Evolutionary conservation across 805 yeast species (phyloP), one percentile per base, ranked within the genome.

Genomic region (Barnettozyma californica): DNA sequence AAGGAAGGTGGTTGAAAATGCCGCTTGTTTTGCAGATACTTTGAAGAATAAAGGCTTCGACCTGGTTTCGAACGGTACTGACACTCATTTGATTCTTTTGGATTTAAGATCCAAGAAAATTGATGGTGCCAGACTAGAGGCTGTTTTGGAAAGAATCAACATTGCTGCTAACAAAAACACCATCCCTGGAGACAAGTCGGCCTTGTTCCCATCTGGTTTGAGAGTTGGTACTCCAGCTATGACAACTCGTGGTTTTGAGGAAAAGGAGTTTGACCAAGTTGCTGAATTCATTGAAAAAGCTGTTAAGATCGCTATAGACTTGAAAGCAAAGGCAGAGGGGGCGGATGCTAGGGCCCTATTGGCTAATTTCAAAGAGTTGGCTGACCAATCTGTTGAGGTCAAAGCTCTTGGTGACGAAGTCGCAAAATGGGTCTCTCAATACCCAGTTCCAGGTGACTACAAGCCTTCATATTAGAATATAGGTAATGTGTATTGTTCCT

Each of bases 151-250:
- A 74, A 83, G 85, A 66, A 82, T 87, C 62, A 91, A 92, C 79
- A 89, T 94, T 66, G 97, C 98, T 38, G 81, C 90, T 60, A 94
- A 94, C 82, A 94, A 94, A 75, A 94, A 94, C 81, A 84, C 99
- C 42, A 89, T 92, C 56, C 98, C 99, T 54, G 97, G 97, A 66
- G 99, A 92, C 74, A 88, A 86, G 71, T 86, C 95, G 41, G 98
- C 98, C 46, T 78, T 92, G 55, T 92, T 90, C 55, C 98, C 99
- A 67, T 92, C 95, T 61, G 99, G 99, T 68, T 81, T 92, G 56
- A 87, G 99, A 75, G 85, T 92, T 53, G 99, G 99, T 65, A 87
- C 99, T 45, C 99, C 99, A 57, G 97, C 97, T 49, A 92, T 92
- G 98, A 81, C 97, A 55, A 88, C 97, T 51, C 88, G 99, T 75